Evolutionary conservation across 2,329 filamentous ascomycete species (phyloP).

Genomic region (Exophiala sp.): DNA sequence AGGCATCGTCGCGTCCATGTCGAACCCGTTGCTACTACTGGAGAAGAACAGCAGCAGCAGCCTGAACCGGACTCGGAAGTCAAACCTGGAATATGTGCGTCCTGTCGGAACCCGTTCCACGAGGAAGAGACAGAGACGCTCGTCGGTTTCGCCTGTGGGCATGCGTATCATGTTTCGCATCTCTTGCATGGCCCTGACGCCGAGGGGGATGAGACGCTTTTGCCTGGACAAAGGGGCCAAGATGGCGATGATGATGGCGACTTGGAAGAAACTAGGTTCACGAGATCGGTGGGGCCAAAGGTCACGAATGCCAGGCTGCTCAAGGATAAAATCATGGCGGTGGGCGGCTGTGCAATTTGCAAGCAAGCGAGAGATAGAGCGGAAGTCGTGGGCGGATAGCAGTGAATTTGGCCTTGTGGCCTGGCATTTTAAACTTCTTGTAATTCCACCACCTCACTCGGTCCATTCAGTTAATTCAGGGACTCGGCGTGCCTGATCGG

Average conservation of each 20-base stretch:
- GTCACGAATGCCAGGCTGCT: slow-evolving; percentile 78
- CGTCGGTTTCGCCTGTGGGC: slow-evolving; percentile 62
- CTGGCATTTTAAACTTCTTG: too few species aligned
- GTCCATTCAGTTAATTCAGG: too few species aligned
- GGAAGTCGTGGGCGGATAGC: slow-evolving; percentile 11
- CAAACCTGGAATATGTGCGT: slow-evolving; percentile 24
- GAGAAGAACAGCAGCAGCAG: not conserved
- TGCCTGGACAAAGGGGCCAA: slow-evolving; percentile 9
- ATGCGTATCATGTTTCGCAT: slow-evolving; percentile 61
- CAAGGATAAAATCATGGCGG: slow-evolving; percentile 25
- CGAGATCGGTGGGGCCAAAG: slow-evolving; percentile 68
- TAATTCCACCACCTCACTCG: too few species aligned
- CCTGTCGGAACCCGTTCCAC: slow-evolving; percentile 22
- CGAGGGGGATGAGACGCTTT: slow-evolving; percentile 29
- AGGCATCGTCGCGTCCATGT: too few species aligned
- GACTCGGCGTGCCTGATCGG: too few species aligned
- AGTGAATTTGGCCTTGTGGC: not conserved
- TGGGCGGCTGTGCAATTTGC: slow-evolving; percentile 24
- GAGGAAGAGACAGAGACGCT: slow-evolving; percentile 50
- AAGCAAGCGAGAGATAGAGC: slow-evolving; percentile 15
- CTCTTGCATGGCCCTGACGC: slow-evolving; percentile 42
- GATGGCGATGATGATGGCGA: slow-evolving; percentile 28
- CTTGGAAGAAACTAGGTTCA: slow-evolving; percentile 29
- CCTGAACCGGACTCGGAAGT: slow-evolving; percentile 7
- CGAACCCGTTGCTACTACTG: not conserved